Evolutionary conservation across 1,284 basidiomycete species (phyloP).

Genomic region (Phellopilus nigrolimitatus): DNA sequence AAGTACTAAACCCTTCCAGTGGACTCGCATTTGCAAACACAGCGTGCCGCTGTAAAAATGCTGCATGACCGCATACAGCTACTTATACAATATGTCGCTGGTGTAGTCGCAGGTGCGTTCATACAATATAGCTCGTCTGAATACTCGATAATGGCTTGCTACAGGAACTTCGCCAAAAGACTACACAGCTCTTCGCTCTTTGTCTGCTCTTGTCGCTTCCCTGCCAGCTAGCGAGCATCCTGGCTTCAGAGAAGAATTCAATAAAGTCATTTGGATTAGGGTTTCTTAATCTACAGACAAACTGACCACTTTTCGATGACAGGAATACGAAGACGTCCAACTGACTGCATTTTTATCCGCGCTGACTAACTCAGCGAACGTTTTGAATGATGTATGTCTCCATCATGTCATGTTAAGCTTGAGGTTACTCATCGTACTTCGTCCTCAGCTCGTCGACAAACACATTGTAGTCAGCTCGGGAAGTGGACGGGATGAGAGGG

Average conservation of each 20-base stretch:
- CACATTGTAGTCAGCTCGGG: conserved; percentile 48
- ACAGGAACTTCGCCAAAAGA: conserved; percentile 67
- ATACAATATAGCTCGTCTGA: neutral
- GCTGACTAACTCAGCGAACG: conserved; percentile 83
- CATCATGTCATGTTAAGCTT: neutral
- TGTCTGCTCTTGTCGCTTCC: conserved; percentile 81
- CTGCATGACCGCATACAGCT: conserved; percentile 85
- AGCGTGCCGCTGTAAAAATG: conserved; percentile 95
- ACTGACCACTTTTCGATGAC: conserved; percentile 6
- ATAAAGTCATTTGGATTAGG: conserved; percentile 52
- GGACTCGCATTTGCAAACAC: conserved; percentile 83
- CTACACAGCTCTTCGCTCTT: conserved; percentile 76
- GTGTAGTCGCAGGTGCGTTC: conserved; percentile 63
- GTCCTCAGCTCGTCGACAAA: conserved; percentile 60
- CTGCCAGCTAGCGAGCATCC: conserved; percentile 80
- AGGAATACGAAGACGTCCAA: conserved; percentile 97
- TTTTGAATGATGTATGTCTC: conserved; percentile 79
- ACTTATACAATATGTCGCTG: conserved; percentile 77
- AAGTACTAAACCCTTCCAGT: conserved; percentile 44
- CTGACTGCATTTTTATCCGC: conserved; percentile 85
- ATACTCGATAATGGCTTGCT: conserved; percentile 1
- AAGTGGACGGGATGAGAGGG: conserved; percentile 40
- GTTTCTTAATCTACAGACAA: conserved; percentile 4
- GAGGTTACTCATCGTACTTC: neutral
- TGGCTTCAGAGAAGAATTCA: conserved; percentile 79